Evolutionary conservation across 169 alveolate genomes (phyloP).

Genomic region (Hepatocystis sp.): DNA sequence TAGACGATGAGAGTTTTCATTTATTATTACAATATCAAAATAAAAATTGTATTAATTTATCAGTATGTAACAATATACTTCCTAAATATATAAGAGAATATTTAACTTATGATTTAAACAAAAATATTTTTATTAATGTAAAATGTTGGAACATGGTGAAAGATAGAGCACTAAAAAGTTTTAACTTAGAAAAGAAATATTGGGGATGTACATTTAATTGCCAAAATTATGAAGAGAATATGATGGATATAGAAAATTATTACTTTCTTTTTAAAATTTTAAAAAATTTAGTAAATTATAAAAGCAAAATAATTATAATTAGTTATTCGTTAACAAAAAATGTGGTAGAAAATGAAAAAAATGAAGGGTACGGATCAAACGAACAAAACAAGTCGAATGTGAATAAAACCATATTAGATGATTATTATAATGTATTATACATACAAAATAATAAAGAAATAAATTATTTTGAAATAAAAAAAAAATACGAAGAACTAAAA

Average conservation of each 20-base stretch:
- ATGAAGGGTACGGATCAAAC: neutral
- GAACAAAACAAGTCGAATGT: neutral
- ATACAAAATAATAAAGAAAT: conserved; percentile 19
- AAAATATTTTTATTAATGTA: conserved; percentile 4
- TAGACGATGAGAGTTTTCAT: conserved; percentile 42
- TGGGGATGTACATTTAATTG: conserved; percentile 48
- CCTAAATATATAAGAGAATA: conserved; percentile 48
- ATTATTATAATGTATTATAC: conserved; percentile 6
- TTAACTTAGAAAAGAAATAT: conserved; percentile 57
- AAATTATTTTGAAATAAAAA: conserved; percentile 23
- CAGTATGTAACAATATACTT: conserved; percentile 36
- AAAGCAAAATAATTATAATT: conserved; percentile 36
- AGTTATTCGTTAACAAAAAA: conserved; percentile 9
- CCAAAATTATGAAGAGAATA: neutral
- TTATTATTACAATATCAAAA: conserved; percentile 20
- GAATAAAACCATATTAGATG: conserved; percentile 1
- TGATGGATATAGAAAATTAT: neutral
- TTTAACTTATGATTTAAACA: conserved; percentile 32
- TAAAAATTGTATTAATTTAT: conserved; percentile 46
- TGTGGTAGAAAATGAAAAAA: too few relatives aligned
- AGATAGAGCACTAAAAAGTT: conserved; percentile 20
- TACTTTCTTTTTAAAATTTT: conserved; percentile 26
- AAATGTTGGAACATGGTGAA: conserved; percentile 20
- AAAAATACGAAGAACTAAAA: conserved; percentile 13
- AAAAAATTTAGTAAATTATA: conserved; percentile 8